Conservation (phyloP, 192 early-diverging fungal species). For the Umbelopsis vinacea region DNA sequence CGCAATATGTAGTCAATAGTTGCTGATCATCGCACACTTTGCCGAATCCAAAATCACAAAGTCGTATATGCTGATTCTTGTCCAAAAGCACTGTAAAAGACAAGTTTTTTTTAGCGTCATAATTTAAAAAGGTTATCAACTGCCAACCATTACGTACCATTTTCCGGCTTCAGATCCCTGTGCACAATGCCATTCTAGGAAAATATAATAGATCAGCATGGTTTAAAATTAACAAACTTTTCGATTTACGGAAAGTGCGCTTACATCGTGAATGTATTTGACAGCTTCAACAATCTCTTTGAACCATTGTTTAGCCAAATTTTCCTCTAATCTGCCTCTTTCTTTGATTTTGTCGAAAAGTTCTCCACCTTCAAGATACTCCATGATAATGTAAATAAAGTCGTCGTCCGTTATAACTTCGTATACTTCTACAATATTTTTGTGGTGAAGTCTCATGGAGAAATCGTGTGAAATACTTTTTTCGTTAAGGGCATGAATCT, state of each 20-base stretch:
- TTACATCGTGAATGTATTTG: constrained; percentile 56
- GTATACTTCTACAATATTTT: constrained; percentile 60
- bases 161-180: constrained; percentile 67
- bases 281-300: constrained; percentile 58
- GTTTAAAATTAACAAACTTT: neutral
- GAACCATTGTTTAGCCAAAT: constrained; percentile 53
- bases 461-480: constrained; percentile 48
- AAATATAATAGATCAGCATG: neutral
- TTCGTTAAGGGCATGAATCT: constrained; percentile 52
- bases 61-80: constrained; percentile 48
- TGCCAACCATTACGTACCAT: constrained; percentile 33
- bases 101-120: neutral
- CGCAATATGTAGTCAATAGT: constrained; percentile 71
- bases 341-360: constrained; percentile 63
- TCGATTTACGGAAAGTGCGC: neutral
- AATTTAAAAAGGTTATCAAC: constrained; percentile 1
- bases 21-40: constrained; percentile 53
- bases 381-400: constrained; percentile 64
- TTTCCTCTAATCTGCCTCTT: constrained; percentile 48
- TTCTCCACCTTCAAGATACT: constrained; percentile 60
- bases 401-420: constrained; percentile 53
- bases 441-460: constrained; percentile 43
- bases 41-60: constrained; percentile 70
- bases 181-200: constrained; percentile 61
- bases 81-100: constrained; percentile 50